Base-by-base conservation (phyloP, 208 protist species). In the Zelonia costaricensis region DNA sequence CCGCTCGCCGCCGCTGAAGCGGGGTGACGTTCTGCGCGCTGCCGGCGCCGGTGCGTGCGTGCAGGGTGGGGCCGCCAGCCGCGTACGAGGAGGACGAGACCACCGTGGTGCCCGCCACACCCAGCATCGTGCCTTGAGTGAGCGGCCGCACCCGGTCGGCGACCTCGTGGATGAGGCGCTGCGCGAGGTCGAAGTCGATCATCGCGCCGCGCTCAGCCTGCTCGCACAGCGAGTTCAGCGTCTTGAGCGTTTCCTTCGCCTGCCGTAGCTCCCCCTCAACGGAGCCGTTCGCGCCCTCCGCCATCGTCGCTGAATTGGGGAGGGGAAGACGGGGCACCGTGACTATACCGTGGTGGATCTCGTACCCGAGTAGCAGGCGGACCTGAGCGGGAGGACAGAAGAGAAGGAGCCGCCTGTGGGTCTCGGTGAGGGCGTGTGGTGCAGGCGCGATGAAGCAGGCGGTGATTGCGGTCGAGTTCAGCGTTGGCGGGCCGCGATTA, bases 1-100 rank as follows among this genome's bases (percentile, higher is more conserved):
- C 67, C 15, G 84, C 88, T 7, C 68, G 72, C 4, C 80, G 82
- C 3, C 71, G 66, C 52, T 94, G 84, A 20, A 91, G 61, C 25
- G 82, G 80, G 15, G 80, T 81, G 16, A 88, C 70, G 31, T 13
- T 46, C 13, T 59, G 55, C 31, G 58, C 36, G 22, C 47, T 58
- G 33, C 62, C 30, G 18, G 51, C 52, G 27, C 44, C 43, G 1
- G 42, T 39, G 23, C 69, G 62, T 12, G 52, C 43, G 57, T 64
- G 61, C 27, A 70, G 53, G 0, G 51, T 62, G 49, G 30, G 39
- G 9, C 31, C 42, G 4, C 39, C 56, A 22, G 28, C 16, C 1
- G 51, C 36, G 0, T 40, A 10, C 16, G 6, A n/a, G 2, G 59
- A 52, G 9, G 56, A 35, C 9, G 57, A 16, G 15, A 74, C 48